Conservation (phyloP, 1,284 basidiomycete species). For the Ustilago nuda region DNA sequence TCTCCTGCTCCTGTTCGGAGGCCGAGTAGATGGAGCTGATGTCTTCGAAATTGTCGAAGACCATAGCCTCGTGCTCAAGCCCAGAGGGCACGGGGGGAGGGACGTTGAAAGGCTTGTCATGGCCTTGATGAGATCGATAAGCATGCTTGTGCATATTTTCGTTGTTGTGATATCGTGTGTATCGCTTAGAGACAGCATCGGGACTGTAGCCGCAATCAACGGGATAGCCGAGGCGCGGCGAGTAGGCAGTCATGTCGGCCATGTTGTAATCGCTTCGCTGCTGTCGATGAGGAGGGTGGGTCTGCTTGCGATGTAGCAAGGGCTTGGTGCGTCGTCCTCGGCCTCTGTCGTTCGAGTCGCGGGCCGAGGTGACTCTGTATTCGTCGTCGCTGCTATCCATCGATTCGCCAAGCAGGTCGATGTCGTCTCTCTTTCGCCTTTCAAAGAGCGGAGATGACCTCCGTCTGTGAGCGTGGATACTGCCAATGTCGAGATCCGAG, state of each 20-base stretch:
- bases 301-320: slow-evolving; percentile 14
- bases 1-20: slow-evolving; percentile 22
- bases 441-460: slow-evolving; percentile 26
- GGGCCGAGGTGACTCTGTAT: not conserved
- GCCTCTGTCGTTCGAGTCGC: slow-evolving; percentile 12
- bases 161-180: not conserved
- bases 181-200: not conserved
- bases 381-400: slow-evolving; percentile 28
- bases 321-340: slow-evolving; percentile 32
- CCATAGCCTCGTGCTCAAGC: slow-evolving; percentile 37
- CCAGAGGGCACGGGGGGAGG: slow-evolving; percentile 8
- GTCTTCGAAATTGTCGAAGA: slow-evolving; percentile 52
- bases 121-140: not conserved
- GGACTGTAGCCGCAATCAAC: slow-evolving; percentile 7
- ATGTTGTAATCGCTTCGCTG: slow-evolving; percentile 13
- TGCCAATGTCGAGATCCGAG: slow-evolving; percentile 37
- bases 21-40: slow-evolving; percentile 18
- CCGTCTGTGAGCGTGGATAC: slow-evolving; percentile 21
- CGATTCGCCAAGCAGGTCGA: slow-evolving; percentile 31
- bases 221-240: slow-evolving; percentile 6
- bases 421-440: slow-evolving; percentile 27
- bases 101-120: not conserved
- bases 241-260: not conserved
- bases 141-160: not conserved
- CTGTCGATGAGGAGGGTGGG: slow-evolving; percentile 2